Conservation (phyloP, 2,329 filamentous ascomycete genomes). For the Aspergillus thermomutatus region DNA sequence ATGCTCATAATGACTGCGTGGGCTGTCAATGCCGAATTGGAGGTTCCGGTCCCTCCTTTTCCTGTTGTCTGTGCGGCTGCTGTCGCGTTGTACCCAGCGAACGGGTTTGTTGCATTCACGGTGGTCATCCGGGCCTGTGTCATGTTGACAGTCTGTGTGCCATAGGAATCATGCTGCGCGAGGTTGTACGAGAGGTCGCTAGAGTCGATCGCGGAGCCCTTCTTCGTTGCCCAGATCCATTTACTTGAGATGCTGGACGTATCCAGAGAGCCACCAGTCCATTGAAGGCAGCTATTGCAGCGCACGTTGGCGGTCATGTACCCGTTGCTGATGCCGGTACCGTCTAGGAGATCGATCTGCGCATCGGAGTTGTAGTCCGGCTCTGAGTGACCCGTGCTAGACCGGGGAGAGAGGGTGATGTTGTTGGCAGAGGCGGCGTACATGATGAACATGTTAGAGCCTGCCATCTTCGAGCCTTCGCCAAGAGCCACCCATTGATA, state of each 20-base stretch:
- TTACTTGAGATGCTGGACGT: slow-evolving; percentile 16
- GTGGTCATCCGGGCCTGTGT: neutral
- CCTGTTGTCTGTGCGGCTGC: neutral
- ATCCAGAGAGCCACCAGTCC: slow-evolving; percentile 16
- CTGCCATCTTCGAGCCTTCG: slow-evolving; percentile 54
- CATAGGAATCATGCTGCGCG: slow-evolving; percentile 22
- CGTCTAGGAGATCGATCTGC: slow-evolving; percentile 53
- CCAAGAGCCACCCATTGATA: slow-evolving; percentile 56
- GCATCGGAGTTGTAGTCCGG: slow-evolving; percentile 47
- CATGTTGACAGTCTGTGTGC: neutral
- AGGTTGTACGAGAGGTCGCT: slow-evolving; percentile 15
- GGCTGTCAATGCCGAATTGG: slow-evolving; percentile 7
- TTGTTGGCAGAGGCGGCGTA: slow-evolving; percentile 56
- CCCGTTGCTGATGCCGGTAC: slow-evolving; percentile 53
- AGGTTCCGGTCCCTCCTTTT: neutral
- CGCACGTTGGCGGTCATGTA: slow-evolving; percentile 60
- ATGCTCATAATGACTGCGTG: slow-evolving; percentile 37
- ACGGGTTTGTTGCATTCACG: neutral
- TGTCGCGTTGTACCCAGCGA: neutral
- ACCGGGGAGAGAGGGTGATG: slow-evolving; percentile 59
- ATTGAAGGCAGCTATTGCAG: slow-evolving; percentile 29
- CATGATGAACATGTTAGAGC: slow-evolving; percentile 60
- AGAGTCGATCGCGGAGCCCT: slow-evolving; percentile 20
- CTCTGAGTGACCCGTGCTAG: slow-evolving; percentile 46
- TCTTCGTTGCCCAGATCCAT: slow-evolving; percentile 30